Conservation (phyloP, 192 early-diverging fungal species). For the Dissophora globulifera region DNA sequence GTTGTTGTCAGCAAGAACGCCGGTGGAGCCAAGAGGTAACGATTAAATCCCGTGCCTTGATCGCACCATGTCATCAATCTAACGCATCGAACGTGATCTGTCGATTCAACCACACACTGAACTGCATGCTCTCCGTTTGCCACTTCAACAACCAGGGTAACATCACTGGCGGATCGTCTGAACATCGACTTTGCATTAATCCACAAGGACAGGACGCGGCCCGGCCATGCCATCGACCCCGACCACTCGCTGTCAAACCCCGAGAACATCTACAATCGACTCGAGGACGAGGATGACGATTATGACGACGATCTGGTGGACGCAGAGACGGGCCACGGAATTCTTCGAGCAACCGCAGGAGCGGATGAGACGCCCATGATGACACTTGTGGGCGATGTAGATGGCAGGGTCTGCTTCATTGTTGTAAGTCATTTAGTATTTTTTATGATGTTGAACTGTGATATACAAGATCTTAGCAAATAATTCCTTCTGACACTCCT, state of each 20-base stretch:
- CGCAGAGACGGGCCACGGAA: slow-evolving; percentile 60
- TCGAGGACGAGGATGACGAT: slow-evolving; percentile 55
- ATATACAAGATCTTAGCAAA: neutral
- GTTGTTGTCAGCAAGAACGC: slow-evolving; percentile 94
- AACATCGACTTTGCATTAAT: slow-evolving; percentile 96
- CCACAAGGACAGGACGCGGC: slow-evolving; percentile 82
- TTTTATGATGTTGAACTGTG: slow-evolving; percentile 36
- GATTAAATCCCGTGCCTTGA: too few species aligned
- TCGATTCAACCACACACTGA: too few species aligned
- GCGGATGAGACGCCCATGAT: slow-evolving; percentile 66
- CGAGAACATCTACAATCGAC: slow-evolving; percentile 46
- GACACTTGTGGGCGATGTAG: slow-evolving; percentile 94
- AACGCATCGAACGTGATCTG: too few species aligned
- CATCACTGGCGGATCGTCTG: slow-evolving; percentile 92
- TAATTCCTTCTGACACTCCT: neutral
- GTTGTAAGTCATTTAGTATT: slow-evolving; percentile 58
- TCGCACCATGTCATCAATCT: too few species aligned
- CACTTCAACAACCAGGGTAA: slow-evolving; percentile 74
- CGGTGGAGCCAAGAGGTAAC: slow-evolving; percentile 91
- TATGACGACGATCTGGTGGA: slow-evolving; percentile 67
- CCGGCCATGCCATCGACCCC: slow-evolving; percentile 29
- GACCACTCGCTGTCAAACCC: slow-evolving; percentile 35
- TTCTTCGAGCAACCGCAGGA: slow-evolving; percentile 47
- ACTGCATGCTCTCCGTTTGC: too few species aligned
- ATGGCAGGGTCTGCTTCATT: slow-evolving; percentile 85